Evolutionary conservation across 2,329 filamentous ascomycete genomes (phyloP), one percentile per base, ranked within the genome.

Genomic region (Fusarium stilboides): DNA sequence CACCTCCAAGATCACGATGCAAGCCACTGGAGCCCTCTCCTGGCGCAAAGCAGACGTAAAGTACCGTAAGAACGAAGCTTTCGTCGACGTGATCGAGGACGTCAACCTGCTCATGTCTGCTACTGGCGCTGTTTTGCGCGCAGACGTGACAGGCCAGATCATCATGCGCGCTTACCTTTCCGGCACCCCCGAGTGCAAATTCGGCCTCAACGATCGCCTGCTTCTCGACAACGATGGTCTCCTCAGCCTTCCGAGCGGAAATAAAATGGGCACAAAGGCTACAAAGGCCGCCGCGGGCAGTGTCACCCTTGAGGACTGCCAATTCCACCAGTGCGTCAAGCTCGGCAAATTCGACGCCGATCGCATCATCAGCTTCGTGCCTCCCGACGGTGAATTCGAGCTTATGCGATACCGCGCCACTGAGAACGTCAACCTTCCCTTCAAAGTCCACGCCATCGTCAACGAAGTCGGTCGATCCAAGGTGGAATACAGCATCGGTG

Each of bases 41-140:
- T 99, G 97, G 96, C 90, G 97, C 74, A 93, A 97, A 77, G 93
- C 95, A 63, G 95, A 98, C 80, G 96, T 99, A 81, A 97, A 97
- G 79, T 99, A 99, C 83, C 92, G 96, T 80, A 99, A 99, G 84
- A 99, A 99, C 83, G 96, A 99, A 81, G 96, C 96, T 33, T 99
- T 99, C 77, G 96, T 99, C 73, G 96, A 99, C 80, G 96, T 99
- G 19, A 99, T 99, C 76, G 96, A 99, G 81, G 96, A 99, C 77
- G 95, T 99, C 76, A 99, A 99, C 81, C 88, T 99, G 62, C 91
- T 99, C 77, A 98, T 99, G 92, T 98, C 95, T n/a, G 96, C 96
- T 8, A 96, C 94, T 0, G 96, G 96, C 31, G 95, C 94, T 22
- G 94, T 99, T 28, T 88, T 99, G 14, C 92, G 96, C 70, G 96